Conservation (phyloP, 495 filamentous ascomycete genomes). For the Hypoxylon perforatum region DNA sequence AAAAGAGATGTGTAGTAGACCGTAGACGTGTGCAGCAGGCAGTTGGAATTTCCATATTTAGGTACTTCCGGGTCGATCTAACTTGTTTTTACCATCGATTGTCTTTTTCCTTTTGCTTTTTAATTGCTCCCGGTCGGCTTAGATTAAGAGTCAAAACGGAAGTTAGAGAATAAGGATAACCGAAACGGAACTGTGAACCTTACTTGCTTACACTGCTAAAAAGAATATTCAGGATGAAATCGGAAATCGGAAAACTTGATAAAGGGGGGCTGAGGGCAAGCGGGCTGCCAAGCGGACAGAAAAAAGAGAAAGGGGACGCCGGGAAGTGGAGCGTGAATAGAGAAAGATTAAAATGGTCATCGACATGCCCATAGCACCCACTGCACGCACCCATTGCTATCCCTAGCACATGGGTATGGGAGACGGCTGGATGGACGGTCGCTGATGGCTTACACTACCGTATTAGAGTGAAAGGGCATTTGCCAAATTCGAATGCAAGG, state of each 20-base stretch:
- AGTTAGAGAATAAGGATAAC: conserved; percentile 27
- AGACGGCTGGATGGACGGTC: no score
- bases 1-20: not conserved
- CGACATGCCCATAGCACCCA: no score
- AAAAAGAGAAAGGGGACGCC: not conserved
- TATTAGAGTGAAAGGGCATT: no score
- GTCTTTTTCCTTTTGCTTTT: conserved; percentile 11
- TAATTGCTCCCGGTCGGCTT: conserved; percentile 28
- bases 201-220: not conserved
- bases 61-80: conserved; percentile 1
- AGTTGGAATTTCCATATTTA: not conserved
- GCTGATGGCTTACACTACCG: no score
- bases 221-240: conserved; percentile 25
- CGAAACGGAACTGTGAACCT: conserved; percentile 24
- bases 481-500: conserved; percentile 13
- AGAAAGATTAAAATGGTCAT: conserved; percentile 29
- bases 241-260: conserved; percentile 41
- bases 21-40: conserved; percentile 6
- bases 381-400: no score
- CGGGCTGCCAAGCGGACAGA: no score
- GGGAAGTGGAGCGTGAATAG: conserved; percentile 18
- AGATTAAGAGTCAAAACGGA: conserved; percentile 23
- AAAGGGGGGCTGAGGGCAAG: conserved; percentile 34
- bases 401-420: no score
- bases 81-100: conserved; percentile 4